Base-by-base conservation (phyloP, 768 basidiomycete species). In the Dioszegia aurantiaca region DNA sequence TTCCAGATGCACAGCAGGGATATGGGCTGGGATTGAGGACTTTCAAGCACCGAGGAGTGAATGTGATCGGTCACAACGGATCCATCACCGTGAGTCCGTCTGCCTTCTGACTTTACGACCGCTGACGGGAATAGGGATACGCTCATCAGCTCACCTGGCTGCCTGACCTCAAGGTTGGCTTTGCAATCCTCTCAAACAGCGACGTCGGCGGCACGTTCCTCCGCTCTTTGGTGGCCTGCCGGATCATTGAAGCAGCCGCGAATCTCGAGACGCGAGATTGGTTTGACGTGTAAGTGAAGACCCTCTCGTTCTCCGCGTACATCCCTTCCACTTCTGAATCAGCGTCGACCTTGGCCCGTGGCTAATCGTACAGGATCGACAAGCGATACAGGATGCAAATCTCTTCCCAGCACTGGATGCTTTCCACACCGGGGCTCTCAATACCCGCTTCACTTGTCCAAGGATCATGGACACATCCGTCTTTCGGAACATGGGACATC, bases 11-110 rank as follows among this genome's bases (percentile, higher is more conserved):
- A n/a, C 10, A 14, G 24, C 51, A 53, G 37, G 51, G 24, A 28
- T 53, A 53, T 24, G 51, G 51, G 9, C 26, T 53, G 36, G 51
- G 51, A 41, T 27, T 53, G 51, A 53, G 51, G 51, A 21, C 27
- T 23, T 53, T 39, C 23, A 39, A 19, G 37, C 51, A 53, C 24
- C 19, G 51, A 10, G 51, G 51, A 16, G 51, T 53, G 8, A 24
- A 53, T 6, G 51, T 53, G 37, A 2, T 40, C 11, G 14, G 51
- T 17, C 51, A 53, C 23, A 53, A 53, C 33, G 51, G 51, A 3
- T 53, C 51, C 1, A 39, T 53, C 17, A 36, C 51, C 21, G 51
- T 53, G 14, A 2, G 31, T 51, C 27, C 26, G 9, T 24, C 44
- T 46, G 44, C 23, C 10, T 46, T 46, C 21, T 11, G 33, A 17